Base-by-base conservation (phyloP, 1,139 yeast genomes). In the Candida labiduridarum region DNA sequence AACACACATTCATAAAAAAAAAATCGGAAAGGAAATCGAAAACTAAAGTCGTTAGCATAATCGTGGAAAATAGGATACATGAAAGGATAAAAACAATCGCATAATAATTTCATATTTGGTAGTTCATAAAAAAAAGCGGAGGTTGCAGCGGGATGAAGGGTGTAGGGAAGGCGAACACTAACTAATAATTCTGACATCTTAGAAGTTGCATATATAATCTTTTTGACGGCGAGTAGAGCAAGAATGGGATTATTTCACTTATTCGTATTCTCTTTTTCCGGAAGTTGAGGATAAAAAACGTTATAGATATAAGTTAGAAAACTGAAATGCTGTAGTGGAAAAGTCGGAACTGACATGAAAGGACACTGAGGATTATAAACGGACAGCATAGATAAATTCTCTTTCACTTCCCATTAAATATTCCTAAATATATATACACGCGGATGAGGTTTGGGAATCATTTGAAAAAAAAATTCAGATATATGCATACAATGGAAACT, bases 241-340 rank as follows among this genome's bases (percentile, higher is more conserved):
- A n/a, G 35, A 33, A n/a, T 14, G 4, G 38, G 38, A 34, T 12
- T 12, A 19, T 38, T 38, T 38, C 41, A 38, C 41, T 38, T 38
- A 19, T 19, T 15, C 27, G 41, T 22, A 38, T 38, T 22, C 30
- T 38, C 41, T 38, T 38, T 38, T 38, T 11, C 14, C 41, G 41
- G 30, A 12, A 22, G 41, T 38, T 38, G 41, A 38, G 41, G 41
- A 38, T n/a, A 38, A 18, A 35, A 38, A 38, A 38, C 22, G 27
- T 38, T 14, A n/a, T 36, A 36, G 11, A 18, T 12, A 36, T 7
- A 19, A 38, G n/a, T 22, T 19, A 38, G 41, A 40, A 40, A 40
- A 40, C 43, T 40, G 34, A 40, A 40, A 40, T 40, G 43, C 11
- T 16, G 34, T 40, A 40, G 43, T 40, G 43, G 43, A 27, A 38